Evolutionary conservation across 2,329 filamentous ascomycete species (phyloP), one percentile per base, ranked within the genome.

Genomic region (Exophiala phaeomuriformis): DNA sequence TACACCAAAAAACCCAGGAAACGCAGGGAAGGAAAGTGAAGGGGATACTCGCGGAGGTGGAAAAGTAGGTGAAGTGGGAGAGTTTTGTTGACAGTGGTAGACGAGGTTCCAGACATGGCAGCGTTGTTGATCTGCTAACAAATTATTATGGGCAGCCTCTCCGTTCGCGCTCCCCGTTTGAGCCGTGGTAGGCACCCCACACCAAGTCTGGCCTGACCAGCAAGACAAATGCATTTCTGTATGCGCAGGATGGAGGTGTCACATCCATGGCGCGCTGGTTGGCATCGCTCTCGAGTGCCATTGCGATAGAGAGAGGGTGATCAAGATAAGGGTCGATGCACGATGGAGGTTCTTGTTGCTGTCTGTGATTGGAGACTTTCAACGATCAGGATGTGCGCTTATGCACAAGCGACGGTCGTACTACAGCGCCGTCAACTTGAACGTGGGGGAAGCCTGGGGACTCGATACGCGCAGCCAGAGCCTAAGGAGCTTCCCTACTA

Each of bases 351-450:
- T 19, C 29, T 42, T 42, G n/a, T 7, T 45, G 28, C 9, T 43
- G 32, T 31, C 28, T 36, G 32, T 53, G 51, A 53, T 53, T 53
- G 51, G 51, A 44, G 46, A 46, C 35, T 8, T 40, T 32, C 30
- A 35, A 8, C 39, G 28, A 31, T 2, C 28, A 36, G 30, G 8
- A 28, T 5, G 42, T 30, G 47, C 28, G 36, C 47, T 41, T 49
- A 41, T 33, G 47, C 42, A 45, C 42, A 29, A 45, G 28, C 42
- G 7, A 32, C 42, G 30, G 42, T 45, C 35, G 43, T 45, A 41
- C 41, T 39, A 39, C 33, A 49, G 30, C 12, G 37, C 32, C 27
- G 28, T 37, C 37, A 28, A 49, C 28, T 10, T 42, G 4, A 39
- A 40, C 48, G 48, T 50, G 48, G 48, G 48, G 48, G 33, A 50